Evolutionary conservation across 768 basidiomycete species (phyloP), one percentile per base, ranked within the genome.

Genomic region (Auricularia sp.): DNA sequence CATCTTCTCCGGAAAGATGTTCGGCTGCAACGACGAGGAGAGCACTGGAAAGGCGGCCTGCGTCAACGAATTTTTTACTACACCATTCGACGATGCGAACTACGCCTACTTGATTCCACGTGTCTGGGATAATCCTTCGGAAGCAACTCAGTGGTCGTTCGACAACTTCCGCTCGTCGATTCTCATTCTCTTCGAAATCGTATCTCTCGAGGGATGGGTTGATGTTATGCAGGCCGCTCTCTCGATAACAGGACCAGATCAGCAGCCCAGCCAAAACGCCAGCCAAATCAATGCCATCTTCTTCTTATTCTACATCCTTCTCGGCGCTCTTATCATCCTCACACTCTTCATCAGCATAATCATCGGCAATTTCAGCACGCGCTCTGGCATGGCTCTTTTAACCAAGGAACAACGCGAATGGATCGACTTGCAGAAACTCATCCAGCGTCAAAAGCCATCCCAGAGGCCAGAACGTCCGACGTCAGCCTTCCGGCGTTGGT

Each of bases 131-230:
- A 88, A 92, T 68, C 93, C 96, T 7, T 83, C 85, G 0, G 88
- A 88, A 4, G 89, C 88, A 21, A 92, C 90, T 1, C 82, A 82
- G 1, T 98, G 94, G 77, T 89, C 88, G 2, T 98, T 98, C 71
- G 96, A 98, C 75, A 85, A 79, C 14, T 98, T 98, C 76, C 80
- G 83, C 6, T 77, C 87, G 3, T 89, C 92, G 0, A 78, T 98
- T 47, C 82, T 98, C 63, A 97, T 98, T 71, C 81, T 98, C 1
- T 98, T 97, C 70, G 96, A 98, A 76, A 94, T 96, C 68, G 92
- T 98, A 29, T 96, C 94, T 0, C 77, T 97, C 61, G 94, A 96
- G 76, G 96, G 96, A 2, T 98, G 95, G 96, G 83, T 91, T n/a
- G 92, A 95, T 71, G 96, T 94, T 62, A 89, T 97, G 89, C 77